These are phyloP conservation scores for Kluyveromyces lactis DNA, from an alignment of 805 yeast species.

Conservation along the genomic window DNA sequence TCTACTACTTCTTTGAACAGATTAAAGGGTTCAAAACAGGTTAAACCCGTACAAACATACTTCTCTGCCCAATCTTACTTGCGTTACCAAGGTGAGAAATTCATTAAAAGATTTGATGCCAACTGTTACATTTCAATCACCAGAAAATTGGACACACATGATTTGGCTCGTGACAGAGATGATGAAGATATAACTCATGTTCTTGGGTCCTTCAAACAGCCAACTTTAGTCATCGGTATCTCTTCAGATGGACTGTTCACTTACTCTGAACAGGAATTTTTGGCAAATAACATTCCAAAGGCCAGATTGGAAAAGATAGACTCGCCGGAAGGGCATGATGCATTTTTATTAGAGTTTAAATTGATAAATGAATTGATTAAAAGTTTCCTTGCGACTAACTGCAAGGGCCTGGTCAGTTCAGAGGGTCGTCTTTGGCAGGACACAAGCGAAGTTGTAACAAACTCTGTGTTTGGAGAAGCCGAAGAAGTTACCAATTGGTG, in stretches of 20 bases:
- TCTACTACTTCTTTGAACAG: constrained; percentile 20
- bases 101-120: constrained; percentile 85
- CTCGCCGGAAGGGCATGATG: constrained; percentile 97
- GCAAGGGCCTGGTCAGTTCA: constrained; percentile 50
- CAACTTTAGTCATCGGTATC: constrained; percentile 81
- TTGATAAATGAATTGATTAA: constrained; percentile 65
- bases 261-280: constrained; percentile 77
- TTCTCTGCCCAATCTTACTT: constrained; percentile 94
- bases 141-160: constrained; percentile 91
- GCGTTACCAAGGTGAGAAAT: constrained; percentile 90
- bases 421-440: constrained; percentile 34
- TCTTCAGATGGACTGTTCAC: constrained; percentile 91
- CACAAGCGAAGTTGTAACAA: constrained; percentile 38
- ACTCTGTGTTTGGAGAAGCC: constrained; percentile 86
- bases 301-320: constrained; percentile 61
- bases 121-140: constrained; percentile 94
- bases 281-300: constrained; percentile 68
- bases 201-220: constrained; percentile 54
- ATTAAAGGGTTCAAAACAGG: constrained; percentile 17
- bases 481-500: constrained; percentile 93
- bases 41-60: constrained; percentile 41
- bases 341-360: constrained; percentile 83
- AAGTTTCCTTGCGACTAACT: constrained; percentile 50
- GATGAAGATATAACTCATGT: constrained; percentile 36
- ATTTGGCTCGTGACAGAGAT: constrained; percentile 70